Evolutionary conservation across 2,329 filamentous ascomycete genomes (phyloP).

Genomic region (Aspergillus novoparasiticus): DNA sequence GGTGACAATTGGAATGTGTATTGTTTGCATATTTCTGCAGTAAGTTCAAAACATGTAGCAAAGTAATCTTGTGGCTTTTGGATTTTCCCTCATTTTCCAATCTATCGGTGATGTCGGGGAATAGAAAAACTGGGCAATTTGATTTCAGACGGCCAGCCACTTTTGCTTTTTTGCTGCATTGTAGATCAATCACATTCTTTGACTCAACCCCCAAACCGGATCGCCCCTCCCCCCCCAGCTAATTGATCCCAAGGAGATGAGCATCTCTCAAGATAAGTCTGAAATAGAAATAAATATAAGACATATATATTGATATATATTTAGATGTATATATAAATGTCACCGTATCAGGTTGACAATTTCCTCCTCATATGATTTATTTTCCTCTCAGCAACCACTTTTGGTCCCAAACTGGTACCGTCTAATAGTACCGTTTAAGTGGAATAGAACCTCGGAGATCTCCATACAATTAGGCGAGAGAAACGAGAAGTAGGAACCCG

Average conservation of each 20-base stretch:
- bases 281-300: too few species aligned
- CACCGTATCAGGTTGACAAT: background rate
- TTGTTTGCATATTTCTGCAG: slow-evolving; percentile 4
- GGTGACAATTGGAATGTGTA: background rate
- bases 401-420: background rate
- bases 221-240: background rate
- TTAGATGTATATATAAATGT: background rate
- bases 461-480: background rate
- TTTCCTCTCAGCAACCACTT: background rate
- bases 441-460: background rate
- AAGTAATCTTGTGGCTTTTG: slow-evolving; percentile 6
- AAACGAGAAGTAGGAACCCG: background rate
- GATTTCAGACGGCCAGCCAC: background rate
- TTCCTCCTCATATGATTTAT: background rate
- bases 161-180: background rate
- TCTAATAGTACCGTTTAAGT: background rate
- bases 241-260: background rate
- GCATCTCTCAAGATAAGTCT: background rate
- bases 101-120: background rate
- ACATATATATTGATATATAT: too few species aligned
- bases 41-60: slow-evolving; percentile 8
- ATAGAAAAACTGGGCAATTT: background rate
- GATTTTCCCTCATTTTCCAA: background rate
- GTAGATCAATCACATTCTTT: slow-evolving; percentile 9
- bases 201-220: background rate